phyloP scores from a whole-genome alignment of 805 yeast species.

The Metschnikowia dekortorum region DNA sequence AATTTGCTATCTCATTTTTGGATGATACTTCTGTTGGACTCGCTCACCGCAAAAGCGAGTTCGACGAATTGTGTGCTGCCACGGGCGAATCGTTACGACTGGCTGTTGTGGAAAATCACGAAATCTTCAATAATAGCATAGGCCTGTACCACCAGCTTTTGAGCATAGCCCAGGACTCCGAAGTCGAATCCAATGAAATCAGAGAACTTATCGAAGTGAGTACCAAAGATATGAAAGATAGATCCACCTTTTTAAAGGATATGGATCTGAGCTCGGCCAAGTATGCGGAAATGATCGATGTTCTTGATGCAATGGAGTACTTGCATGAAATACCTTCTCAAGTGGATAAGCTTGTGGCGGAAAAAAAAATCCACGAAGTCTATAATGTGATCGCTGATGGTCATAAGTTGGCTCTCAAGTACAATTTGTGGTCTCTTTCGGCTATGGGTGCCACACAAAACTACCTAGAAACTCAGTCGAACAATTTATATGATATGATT shows the following conservation, averaged over 20 bases:
- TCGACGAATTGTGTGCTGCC: constrained; percentile 52
- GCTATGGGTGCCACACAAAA: constrained; percentile 48
- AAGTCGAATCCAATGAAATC: constrained; percentile 48
- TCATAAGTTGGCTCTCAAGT: constrained; percentile 42
- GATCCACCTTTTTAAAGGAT: constrained; percentile 57
- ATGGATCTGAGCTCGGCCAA: constrained; percentile 58
- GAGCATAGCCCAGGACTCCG: constrained; percentile 60
- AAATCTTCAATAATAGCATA: constrained; percentile 77
- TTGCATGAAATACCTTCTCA: constrained; percentile 55
- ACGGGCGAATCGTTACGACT: constrained; percentile 55
- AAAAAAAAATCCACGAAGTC: constrained; percentile 64
- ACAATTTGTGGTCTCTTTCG: constrained; percentile 54
- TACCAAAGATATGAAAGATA: constrained; percentile 45
- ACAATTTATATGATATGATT: constrained; percentile 61
- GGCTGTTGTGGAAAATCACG: constrained; percentile 78
- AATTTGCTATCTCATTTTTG: constrained; percentile 73
- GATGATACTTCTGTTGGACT: constrained; percentile 91
- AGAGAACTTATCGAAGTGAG: constrained; percentile 47
- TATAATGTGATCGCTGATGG: constrained; percentile 49
- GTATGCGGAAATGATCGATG: constrained; percentile 65
- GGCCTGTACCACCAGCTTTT: constrained; percentile 79
- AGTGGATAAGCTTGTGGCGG: constrained; percentile 65
- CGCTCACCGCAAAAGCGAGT: constrained; percentile 68
- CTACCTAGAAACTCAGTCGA: constrained; percentile 53
- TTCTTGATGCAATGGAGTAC: constrained; percentile 62